phyloP scores from a whole-genome alignment of 805 yeast species.

The Zygosaccharomyces bailii region DNA sequence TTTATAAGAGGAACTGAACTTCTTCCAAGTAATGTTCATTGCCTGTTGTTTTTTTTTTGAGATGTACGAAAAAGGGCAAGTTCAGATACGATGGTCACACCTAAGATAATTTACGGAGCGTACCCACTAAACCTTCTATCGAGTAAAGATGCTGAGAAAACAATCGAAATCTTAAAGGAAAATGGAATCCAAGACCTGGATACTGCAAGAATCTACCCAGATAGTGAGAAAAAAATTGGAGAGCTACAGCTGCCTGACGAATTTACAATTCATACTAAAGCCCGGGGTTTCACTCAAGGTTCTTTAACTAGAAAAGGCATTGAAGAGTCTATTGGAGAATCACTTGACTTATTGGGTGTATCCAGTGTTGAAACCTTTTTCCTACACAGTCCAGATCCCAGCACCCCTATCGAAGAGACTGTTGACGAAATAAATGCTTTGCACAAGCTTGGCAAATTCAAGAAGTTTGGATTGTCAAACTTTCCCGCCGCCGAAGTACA shows the following conservation, averaged over 20 bases:
- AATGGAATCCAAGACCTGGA: conserved; percentile 25
- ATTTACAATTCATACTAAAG: conserved; percentile 23
- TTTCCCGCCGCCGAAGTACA: conserved; percentile 23
- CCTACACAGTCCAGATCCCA: conserved; percentile 28
- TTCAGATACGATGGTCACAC: background rate
- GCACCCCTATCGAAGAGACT: conserved; percentile 26
- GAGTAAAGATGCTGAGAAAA: conserved; percentile 7
- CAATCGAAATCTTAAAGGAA: conserved; percentile 14
- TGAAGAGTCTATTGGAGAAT: conserved; percentile 13
- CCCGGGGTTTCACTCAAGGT: conserved; percentile 17
- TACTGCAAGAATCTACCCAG: conserved; percentile 28
- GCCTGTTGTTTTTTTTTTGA: background rate
- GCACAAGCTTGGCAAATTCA: conserved; percentile 25
- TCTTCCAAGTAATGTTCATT: background rate
- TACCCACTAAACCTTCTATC: background rate
- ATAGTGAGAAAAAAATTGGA: conserved; percentile 21
- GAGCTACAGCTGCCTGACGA: conserved; percentile 15
- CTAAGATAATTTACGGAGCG: background rate
- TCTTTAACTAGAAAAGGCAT: conserved; percentile 16
- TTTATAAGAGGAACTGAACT: background rate
- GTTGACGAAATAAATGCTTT: conserved; percentile 25
- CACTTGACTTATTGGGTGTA: conserved; percentile 16
- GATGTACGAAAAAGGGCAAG: background rate
- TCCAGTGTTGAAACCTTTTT: conserved; percentile 23
- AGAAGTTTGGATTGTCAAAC: conserved; percentile 29